These are phyloP conservation scores for Diplodia seriata DNA, from an alignment of 2,329 filamentous ascomycete species.

Conservation along the genomic window DNA sequence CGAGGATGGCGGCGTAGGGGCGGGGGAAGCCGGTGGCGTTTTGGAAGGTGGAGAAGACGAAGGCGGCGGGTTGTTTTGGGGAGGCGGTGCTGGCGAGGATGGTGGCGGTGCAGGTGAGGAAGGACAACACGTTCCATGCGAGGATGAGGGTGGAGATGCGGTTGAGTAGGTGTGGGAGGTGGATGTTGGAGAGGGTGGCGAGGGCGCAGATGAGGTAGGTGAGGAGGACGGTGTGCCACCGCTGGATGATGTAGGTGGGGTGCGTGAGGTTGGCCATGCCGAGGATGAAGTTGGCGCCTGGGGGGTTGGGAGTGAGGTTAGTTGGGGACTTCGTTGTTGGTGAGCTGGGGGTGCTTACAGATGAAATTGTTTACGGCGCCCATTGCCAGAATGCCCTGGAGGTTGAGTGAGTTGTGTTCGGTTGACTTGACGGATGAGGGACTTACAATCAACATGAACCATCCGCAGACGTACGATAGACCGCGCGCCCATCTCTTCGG, in stretches of 20 bases:
- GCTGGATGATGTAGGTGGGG: slow-evolving; percentile 58
- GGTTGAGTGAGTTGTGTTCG: neutral
- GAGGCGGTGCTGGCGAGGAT: slow-evolving; percentile 61
- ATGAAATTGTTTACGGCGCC: slow-evolving; percentile 63
- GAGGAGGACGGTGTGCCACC: slow-evolving; percentile 64
- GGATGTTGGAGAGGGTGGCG: slow-evolving; percentile 58
- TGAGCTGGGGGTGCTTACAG: slow-evolving; percentile 32
- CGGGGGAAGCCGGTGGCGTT: slow-evolving; percentile 61
- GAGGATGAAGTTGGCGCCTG: slow-evolving; percentile 40
- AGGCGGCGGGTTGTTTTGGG: slow-evolving; percentile 58
- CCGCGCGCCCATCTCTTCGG: slow-evolving; percentile 51
- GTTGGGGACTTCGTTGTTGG: neutral
- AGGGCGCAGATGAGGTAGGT: slow-evolving; percentile 58
- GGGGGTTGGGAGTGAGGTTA: too few species aligned
- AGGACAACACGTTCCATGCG: slow-evolving; percentile 61
- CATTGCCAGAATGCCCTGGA: slow-evolving; percentile 55
- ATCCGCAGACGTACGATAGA: slow-evolving; percentile 50
- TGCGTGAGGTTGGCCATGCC: slow-evolving; percentile 62
- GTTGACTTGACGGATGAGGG: neutral
- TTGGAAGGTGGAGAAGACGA: slow-evolving; percentile 63
- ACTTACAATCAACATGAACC: slow-evolving; percentile 45
- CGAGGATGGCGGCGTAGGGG: slow-evolving; percentile 60
- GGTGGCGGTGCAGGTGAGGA: slow-evolving; percentile 59
- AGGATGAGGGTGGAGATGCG: slow-evolving; percentile 59
- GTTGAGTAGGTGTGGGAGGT: slow-evolving; percentile 59